These are phyloP conservation scores for Hyphopichia homilentoma DNA, from an alignment of 805 yeast species.

Conservation along the genomic window DNA sequence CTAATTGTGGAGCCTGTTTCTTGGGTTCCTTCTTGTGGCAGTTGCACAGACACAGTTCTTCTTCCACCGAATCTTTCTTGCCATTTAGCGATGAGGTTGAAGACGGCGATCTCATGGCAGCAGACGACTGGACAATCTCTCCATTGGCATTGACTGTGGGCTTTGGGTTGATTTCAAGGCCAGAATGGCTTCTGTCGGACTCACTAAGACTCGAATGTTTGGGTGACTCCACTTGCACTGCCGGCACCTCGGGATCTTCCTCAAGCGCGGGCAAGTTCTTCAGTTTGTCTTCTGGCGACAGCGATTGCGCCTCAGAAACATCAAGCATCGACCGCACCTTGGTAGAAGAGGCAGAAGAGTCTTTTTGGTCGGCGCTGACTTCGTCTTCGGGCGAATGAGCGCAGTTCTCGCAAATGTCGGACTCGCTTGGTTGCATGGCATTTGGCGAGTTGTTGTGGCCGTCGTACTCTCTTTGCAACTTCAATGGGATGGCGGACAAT, in stretches of 20 bases:
- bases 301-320: slow-evolving; percentile 3
- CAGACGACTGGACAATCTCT: background rate
- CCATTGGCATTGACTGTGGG: background rate
- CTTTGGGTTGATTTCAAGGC: background rate
- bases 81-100: background rate
- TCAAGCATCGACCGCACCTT: slow-evolving; percentile 31
- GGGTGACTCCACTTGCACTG: slow-evolving; percentile 1
- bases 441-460: no score
- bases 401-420: no score
- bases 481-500: slow-evolving; percentile 17
- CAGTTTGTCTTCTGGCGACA: background rate
- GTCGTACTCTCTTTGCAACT: no score
- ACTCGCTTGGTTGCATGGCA: no score
- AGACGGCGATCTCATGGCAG: no score
- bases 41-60: background rate
- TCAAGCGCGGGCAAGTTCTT: slow-evolving; percentile 9
- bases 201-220: background rate
- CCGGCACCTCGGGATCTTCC: slow-evolving; percentile 6
- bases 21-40: background rate
- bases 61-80: background rate
- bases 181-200: background rate
- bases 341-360: no score
- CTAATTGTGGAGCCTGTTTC: background rate
- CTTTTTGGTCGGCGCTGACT: no score
- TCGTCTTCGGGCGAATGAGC: slow-evolving; percentile 2